Evolutionary conservation across 352 stramenopile species (phyloP), one percentile per base, ranked within the genome.

Genomic region (Phytophthora uliginosa): DNA sequence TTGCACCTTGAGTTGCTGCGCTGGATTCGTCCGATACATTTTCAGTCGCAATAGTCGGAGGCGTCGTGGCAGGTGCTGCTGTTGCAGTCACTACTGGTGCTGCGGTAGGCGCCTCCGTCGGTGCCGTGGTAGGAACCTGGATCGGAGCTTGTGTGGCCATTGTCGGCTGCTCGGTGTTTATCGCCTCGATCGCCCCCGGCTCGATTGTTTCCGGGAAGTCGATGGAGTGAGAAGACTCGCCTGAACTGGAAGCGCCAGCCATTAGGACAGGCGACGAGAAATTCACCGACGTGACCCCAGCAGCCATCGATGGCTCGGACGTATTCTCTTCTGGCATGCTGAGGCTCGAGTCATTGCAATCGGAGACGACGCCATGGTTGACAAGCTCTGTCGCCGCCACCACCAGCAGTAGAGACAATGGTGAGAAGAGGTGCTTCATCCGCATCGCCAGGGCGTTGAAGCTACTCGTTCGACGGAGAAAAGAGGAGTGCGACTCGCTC

Each of bases 401-500:
- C 2, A 55, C 7, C 38, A 69, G 20, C 0, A 73, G 58, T 40
- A 73, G 17, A 28, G 24, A 4, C 53, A 26, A 53, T 4, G 36
- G 15, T 18, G 55, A 59, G 10, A 68, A 47, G 36, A 63, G 24
- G 53, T 62, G 51, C 33, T 47, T 66, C n/a, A 8, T 17, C 51
- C 20, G 15, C 59, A 74, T 78, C 31, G 26, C 36, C 24, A n/a
- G 24, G 50, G 45, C 31, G 22, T 47, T 58, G 55, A 62, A 54
- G 52, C 60, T 54, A 22, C 48, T 54, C 33, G 26, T 24, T 62
- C 10, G 50, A 38, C 65, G 26, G 55, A 61, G 56, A 67, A 78
- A 71, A 60, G n/a, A 48, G 51, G 54, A 76, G 48, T 76, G 63
- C 48, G 28, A 38, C 47, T 60, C 63, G 51, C 20, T 63, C 45